These are phyloP conservation scores for Hypoxylon intermedium DNA, from an alignment of 495 filamentous ascomycete genomes.

Conservation along the genomic window DNA sequence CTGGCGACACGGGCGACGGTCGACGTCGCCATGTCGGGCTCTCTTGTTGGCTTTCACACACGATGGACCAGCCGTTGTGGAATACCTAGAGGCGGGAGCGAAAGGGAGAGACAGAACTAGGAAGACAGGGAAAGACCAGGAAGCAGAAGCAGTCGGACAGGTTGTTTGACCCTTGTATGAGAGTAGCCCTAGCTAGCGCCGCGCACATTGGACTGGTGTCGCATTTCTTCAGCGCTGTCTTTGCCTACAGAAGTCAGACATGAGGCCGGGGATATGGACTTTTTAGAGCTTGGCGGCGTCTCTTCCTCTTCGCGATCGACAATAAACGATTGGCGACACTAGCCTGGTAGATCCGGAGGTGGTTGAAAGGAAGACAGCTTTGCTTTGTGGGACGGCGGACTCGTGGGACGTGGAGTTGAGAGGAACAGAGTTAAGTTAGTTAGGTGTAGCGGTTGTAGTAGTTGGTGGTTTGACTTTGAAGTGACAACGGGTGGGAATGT, in stretches of 20 bases:
- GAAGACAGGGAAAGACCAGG: neutral
- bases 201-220: constrained; percentile 30
- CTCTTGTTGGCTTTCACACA: constrained; percentile 33
- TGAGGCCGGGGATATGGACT: constrained; percentile 17
- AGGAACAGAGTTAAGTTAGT: constrained; percentile 2
- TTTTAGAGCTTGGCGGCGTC: constrained; percentile 30
- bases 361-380: neutral
- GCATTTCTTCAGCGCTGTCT: constrained; percentile 35
- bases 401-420: constrained; percentile 1
- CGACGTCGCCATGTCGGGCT: constrained; percentile 49
- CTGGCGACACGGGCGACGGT: constrained; percentile 48
- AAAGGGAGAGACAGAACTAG: constrained; percentile 20
- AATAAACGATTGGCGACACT: constrained; percentile 31
- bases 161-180: constrained; percentile 23
- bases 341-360: constrained; percentile 21
- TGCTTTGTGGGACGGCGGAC: constrained; percentile 5
- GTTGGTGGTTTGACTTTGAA: constrained; percentile 9
- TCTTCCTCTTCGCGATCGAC: constrained; percentile 36
- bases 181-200: constrained; percentile 31
- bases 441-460: constrained; percentile 5
- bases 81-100: constrained; percentile 19
- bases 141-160: constrained; percentile 15
- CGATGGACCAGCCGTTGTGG: constrained; percentile 37
- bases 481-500: constrained; percentile 26
- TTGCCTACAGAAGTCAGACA: constrained; percentile 8